A percentile compares a stretch with the other conserved stretches of the same genome.
Conservation (phyloP, 208 protist species). For the Lotmaria passim region DNA sequence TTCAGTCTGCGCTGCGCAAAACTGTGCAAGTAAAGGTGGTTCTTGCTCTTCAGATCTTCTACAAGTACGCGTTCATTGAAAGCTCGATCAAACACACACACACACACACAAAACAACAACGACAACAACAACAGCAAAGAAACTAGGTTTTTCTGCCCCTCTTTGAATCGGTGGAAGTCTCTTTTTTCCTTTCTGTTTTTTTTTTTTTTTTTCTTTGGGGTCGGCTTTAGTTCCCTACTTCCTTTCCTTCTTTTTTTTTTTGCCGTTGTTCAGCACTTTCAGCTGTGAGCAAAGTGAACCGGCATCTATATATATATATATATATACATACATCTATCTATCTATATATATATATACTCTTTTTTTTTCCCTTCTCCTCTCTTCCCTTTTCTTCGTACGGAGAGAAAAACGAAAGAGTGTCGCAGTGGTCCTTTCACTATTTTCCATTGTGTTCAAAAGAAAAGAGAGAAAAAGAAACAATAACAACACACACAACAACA, state of each 20-base stretch:
- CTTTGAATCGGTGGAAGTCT: conserved; percentile 17
- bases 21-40: too few relatives aligned
- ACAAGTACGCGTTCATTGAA: too few relatives aligned
- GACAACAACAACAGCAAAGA: background rate
- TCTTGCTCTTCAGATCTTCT: too few relatives aligned
- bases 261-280: too few relatives aligned
- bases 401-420: background rate
- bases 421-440: too few relatives aligned
- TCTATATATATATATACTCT: too few relatives aligned
- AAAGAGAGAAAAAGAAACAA: background rate
- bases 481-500: background rate
- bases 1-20: too few relatives aligned
- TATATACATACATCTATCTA: too few relatives aligned
- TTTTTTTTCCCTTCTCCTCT: background rate
- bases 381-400: too few relatives aligned
- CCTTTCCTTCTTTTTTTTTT: background rate
- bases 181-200: conserved; percentile 1
- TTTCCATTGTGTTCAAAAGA: background rate
- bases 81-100: too few relatives aligned
- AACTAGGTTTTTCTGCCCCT: conserved; percentile 5
- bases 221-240: background rate
- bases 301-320: too few relatives aligned
- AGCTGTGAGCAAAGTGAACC: too few relatives aligned
- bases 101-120: background rate
- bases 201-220: background rate